Evolutionary conservation across 2,329 filamentous ascomycete genomes (phyloP).

Genomic region (Paraphoma sp.): DNA sequence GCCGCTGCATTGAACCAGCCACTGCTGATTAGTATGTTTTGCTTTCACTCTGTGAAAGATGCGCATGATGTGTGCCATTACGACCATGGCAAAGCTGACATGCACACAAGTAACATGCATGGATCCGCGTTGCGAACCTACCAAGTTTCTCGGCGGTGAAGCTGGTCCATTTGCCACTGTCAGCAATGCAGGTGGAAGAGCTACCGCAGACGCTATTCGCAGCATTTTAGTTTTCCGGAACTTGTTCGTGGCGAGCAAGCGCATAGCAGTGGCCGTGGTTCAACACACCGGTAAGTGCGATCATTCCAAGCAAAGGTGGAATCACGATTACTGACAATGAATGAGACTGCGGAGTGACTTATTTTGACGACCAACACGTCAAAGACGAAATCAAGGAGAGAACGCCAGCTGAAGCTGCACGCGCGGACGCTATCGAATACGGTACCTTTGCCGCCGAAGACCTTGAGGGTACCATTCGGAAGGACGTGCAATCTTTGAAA

Average conservation of each 20-base stretch:
- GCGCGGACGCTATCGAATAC: neutral
- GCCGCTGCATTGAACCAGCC: neutral
- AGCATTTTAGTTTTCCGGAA: slow-evolving; percentile 1
- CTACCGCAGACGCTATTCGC: neutral
- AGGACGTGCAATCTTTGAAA: slow-evolving; percentile 5
- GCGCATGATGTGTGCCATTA: neutral
- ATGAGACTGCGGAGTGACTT: slow-evolving; percentile 4
- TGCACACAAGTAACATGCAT: slow-evolving; percentile 1
- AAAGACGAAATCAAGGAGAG: neutral
- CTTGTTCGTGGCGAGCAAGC: neutral
- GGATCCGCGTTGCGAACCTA: slow-evolving; percentile 5
- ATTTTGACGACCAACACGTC: neutral
- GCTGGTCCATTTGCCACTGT: neutral
- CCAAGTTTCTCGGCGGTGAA: slow-evolving; percentile 1
- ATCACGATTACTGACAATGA: neutral
- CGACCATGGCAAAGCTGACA: neutral
- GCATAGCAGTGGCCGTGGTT: slow-evolving; percentile 1
- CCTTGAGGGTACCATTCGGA: neutral
- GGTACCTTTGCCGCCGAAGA: neutral
- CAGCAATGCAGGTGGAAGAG: neutral
- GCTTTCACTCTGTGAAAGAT: neutral
- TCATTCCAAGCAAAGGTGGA: too few species aligned
- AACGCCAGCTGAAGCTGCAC: neutral
- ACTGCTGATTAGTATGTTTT: neutral
- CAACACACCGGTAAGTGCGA: slow-evolving; percentile 5